A percentile compares a stretch with the other conserved stretches of the same genome.
Conservation (phyloP, 2,329 filamentous ascomycete genomes). For the Exophiala calicioides region DNA sequence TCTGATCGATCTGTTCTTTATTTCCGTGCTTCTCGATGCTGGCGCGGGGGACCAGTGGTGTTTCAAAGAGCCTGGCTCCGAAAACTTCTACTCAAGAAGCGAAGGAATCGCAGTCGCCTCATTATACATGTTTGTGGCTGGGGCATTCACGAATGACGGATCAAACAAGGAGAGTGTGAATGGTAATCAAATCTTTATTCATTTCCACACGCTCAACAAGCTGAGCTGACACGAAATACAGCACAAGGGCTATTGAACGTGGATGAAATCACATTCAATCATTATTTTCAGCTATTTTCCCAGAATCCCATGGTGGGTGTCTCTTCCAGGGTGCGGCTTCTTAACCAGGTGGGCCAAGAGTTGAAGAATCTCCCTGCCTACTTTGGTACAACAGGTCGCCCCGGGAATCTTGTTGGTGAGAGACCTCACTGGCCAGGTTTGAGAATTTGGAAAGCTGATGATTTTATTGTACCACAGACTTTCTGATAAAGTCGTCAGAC, state of each 20-base stretch:
- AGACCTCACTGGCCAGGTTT: neutral
- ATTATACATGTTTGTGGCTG: slow-evolving; percentile 52
- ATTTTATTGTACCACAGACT: slow-evolving; percentile 3
- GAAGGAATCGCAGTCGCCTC: slow-evolving; percentile 56
- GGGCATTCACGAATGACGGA: slow-evolving; percentile 39
- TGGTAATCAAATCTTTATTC: slow-evolving; percentile 2
- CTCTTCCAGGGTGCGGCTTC: slow-evolving; percentile 2
- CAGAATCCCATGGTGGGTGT: slow-evolving; percentile 14
- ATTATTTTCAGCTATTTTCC: slow-evolving; percentile 6
- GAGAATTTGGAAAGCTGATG: neutral
- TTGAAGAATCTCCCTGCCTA: slow-evolving; percentile 2
- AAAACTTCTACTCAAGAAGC: slow-evolving; percentile 43
- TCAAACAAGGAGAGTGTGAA: neutral
- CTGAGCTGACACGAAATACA: neutral
- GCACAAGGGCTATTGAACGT: slow-evolving; percentile 4
- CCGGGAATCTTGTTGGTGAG: slow-evolving; percentile 15
- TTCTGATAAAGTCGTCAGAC: neutral
- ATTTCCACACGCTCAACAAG: slow-evolving; percentile 1
- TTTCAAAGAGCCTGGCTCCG: slow-evolving; percentile 45
- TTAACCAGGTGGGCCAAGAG: slow-evolving; percentile 4
- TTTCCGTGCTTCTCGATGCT: slow-evolving; percentile 60
- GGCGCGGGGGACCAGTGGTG: slow-evolving; percentile 55
- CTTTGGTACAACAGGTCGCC: slow-evolving; percentile 8
- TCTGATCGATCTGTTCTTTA: slow-evolving; percentile 62
- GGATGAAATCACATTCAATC: slow-evolving; percentile 1